A percentile compares a stretch with the other conserved stretches of the same genome.
These are phyloP conservation scores for Metarhizium anisopliae DNA, from an alignment of 2,329 filamentous ascomycete genomes.

Conservation along the genomic window DNA sequence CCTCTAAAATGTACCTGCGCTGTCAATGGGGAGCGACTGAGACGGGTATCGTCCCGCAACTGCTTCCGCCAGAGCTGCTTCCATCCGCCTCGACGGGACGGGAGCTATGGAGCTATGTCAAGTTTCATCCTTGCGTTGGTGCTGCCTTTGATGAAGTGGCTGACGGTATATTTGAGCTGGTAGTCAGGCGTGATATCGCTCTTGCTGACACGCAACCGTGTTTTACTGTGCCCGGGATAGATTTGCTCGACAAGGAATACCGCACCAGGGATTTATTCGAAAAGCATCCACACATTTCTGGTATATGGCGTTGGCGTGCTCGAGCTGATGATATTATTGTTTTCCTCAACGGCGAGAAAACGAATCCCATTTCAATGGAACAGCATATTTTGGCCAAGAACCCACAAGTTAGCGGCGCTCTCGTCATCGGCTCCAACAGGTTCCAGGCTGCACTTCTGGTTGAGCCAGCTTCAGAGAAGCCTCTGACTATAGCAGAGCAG, in stretches of 20 bases:
- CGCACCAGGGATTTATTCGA: neutral
- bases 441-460: neutral
- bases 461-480: too few relatives aligned
- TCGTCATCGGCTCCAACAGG: neutral
- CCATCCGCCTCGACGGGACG: neutral
- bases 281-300: too few relatives aligned
- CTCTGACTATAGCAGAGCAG: too few relatives aligned
- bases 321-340: slow-evolving; percentile 6
- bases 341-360: slow-evolving; percentile 6
- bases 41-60: neutral
- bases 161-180: slow-evolving; percentile 1
- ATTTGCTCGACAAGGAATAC: slow-evolving; percentile 1
- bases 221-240: neutral
- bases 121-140: slow-evolving; percentile 1
- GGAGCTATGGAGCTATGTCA: neutral
- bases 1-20: neutral
- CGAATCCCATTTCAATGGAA: slow-evolving; percentile 4
- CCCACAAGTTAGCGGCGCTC: neutral
- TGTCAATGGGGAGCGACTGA: slow-evolving; percentile 4
- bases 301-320: neutral
- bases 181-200: neutral
- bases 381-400: slow-evolving; percentile 1
- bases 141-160: neutral
- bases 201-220: neutral
- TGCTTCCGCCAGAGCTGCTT: neutral